Conservation (phyloP, 169 alveolate genomes). For the Neospora caninum region DNA sequence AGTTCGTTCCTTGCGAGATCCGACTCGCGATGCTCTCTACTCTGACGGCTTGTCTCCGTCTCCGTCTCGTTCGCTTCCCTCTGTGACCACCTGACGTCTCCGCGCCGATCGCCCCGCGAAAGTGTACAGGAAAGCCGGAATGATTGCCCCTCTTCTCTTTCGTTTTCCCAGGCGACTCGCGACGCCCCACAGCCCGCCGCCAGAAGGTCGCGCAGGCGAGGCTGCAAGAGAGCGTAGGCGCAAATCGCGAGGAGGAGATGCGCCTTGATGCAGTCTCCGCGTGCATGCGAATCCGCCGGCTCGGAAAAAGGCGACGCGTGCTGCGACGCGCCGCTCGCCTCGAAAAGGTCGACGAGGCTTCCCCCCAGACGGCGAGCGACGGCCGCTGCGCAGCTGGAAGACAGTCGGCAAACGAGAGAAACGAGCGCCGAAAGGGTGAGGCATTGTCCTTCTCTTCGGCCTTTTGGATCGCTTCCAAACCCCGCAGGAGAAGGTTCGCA, state of each 20-base stretch:
- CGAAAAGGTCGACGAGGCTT: not conserved
- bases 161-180: not conserved
- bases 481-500: too few relatives aligned
- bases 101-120: not conserved
- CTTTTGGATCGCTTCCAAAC: not conserved
- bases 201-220: not conserved
- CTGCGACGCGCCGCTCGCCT: not conserved
- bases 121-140: not conserved
- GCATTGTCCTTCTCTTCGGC: not conserved
- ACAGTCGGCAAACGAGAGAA: not conserved
- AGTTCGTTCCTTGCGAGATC: too few relatives aligned
- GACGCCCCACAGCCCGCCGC: not conserved
- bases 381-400: not conserved
- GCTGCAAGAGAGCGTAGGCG: not conserved
- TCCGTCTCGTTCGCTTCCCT: not conserved
- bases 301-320: not conserved
- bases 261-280: not conserved
- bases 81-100: not conserved
- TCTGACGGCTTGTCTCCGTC: not conserved
- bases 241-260: not conserved
- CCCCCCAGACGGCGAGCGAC: not conserved
- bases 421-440: not conserved
- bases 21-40: not conserved
- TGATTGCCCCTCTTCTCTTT: not conserved
- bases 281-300: not conserved